Base-by-base conservation (phyloP, 805 yeast genomes). In the Tetrapisispora pingtungensis region DNA sequence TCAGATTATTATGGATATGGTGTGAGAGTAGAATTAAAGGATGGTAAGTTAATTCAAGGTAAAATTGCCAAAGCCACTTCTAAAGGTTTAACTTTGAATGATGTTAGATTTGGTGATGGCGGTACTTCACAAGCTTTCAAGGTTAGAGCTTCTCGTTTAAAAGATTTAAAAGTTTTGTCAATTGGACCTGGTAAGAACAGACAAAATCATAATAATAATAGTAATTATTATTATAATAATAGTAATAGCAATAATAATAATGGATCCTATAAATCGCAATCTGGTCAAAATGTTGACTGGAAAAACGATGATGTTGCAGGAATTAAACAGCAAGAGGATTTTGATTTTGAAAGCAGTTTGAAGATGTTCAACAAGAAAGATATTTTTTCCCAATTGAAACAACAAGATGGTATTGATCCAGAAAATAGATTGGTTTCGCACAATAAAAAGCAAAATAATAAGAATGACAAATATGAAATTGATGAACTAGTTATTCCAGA, bases 341-440 rank as follows among this genome's bases (percentile, higher is more conserved):
- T 89, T 64, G 96, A 89, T 61, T 89, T 89, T 62, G 85, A 78
- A 44, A 80, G 85, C 13, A 85, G 84, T 57, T 70, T 89, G 49
- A 81, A 81, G 20, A 78, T 80, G 69, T 89, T 89, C 56, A 93
- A 89, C 61, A 89, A 89, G 61, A 68, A 72, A 46, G 71, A 80
- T 6, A 90, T 88, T 3, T 83, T 89, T 61, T 84, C 82, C 40
- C 87, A 86, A 57, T 73, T 89, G 55, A 78, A 77, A 41, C 71
- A 71, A 49, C 66, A 70, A 43, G 96, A 88, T 57, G 72, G 69
- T 17, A 70, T 77, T 15, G 76, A 72, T 33, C 80, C 81, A 1
- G 67, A 71, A 13, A 70, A 75, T 36, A 71, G 95, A 51, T 69
- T 86, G 38, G 95, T 84, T 6, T 80, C 87, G 3, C 84, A 81